Evolutionary conservation across 2,329 filamentous ascomycete species (phyloP).

Genomic region (Diaporthe velutina): DNA sequence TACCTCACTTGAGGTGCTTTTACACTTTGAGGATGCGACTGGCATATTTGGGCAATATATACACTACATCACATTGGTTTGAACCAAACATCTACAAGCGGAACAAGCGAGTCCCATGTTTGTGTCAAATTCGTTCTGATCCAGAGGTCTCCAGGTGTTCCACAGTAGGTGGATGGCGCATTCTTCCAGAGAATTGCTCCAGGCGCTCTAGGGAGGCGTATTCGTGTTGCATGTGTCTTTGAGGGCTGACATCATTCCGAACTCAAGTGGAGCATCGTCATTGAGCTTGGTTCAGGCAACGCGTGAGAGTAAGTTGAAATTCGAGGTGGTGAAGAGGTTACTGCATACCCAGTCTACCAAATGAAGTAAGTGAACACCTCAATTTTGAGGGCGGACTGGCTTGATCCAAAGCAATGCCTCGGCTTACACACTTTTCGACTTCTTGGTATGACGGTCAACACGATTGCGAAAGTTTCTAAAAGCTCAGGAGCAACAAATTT

Average conservation of each 20-base stretch:
- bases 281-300: background rate
- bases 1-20: constrained; percentile 3
- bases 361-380: background rate
- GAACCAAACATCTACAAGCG: background rate
- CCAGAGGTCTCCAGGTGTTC: background rate
- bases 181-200: too few species aligned
- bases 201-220: background rate
- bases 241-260: background rate
- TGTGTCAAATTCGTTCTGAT: background rate
- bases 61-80: background rate
- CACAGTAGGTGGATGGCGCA: background rate
- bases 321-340: background rate
- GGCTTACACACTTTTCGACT: background rate
- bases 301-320: background rate
- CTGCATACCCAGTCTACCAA: too few species aligned
- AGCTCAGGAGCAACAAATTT: background rate
- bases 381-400: background rate
- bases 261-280: background rate
- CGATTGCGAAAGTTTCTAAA: background rate
- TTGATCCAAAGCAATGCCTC: background rate
- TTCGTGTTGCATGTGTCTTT: background rate
- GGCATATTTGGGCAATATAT: constrained; percentile 24
- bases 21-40: background rate
- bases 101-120: background rate
- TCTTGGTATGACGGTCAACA: background rate